Evolutionary conservation across 2,329 filamentous ascomycete genomes (phyloP).

Genomic region (Monosporascus sp.): DNA sequence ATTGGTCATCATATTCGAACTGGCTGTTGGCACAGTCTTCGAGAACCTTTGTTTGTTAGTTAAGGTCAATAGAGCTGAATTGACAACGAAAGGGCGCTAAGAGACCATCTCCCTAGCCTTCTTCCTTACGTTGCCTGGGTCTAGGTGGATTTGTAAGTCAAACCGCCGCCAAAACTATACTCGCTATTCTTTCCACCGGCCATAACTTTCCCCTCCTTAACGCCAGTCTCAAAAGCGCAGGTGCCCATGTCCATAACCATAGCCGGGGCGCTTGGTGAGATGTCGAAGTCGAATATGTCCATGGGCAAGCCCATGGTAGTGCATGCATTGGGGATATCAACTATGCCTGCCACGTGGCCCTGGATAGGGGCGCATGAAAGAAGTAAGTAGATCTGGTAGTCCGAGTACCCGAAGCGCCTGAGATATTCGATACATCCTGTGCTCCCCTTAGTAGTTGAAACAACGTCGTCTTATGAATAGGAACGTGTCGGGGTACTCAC

Average conservation of each 20-base stretch:
- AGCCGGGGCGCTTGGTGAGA: constrained; percentile 59
- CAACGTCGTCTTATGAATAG: background rate
- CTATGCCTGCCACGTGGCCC: constrained; percentile 82
- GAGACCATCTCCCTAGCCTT: background rate
- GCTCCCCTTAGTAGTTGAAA: background rate
- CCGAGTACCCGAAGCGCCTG: constrained; percentile 62
- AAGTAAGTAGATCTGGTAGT: constrained; percentile 79
- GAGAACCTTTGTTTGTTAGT: too few species aligned
- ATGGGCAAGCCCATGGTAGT: constrained; percentile 84
- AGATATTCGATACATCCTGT: constrained; percentile 71
- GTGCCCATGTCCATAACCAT: constrained; percentile 56
- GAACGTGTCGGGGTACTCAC: constrained; percentile 22
- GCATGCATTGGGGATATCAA: constrained; percentile 87
- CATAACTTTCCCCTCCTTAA: constrained; percentile 37
- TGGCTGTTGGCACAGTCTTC: too few species aligned
- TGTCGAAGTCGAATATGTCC: constrained; percentile 95
- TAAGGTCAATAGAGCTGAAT: too few species aligned
- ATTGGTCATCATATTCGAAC: too few species aligned
- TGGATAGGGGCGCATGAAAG: constrained; percentile 82
- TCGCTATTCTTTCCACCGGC: constrained; percentile 41
- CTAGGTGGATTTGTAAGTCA: constrained; percentile 36
- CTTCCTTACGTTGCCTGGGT: constrained; percentile 4
- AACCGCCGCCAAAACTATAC: constrained; percentile 43
- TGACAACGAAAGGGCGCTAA: too few species aligned
- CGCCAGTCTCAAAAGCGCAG: constrained; percentile 59